phyloP scores from a whole-genome alignment of 345 rosid genomes.

The Camelina laxa region DNA sequence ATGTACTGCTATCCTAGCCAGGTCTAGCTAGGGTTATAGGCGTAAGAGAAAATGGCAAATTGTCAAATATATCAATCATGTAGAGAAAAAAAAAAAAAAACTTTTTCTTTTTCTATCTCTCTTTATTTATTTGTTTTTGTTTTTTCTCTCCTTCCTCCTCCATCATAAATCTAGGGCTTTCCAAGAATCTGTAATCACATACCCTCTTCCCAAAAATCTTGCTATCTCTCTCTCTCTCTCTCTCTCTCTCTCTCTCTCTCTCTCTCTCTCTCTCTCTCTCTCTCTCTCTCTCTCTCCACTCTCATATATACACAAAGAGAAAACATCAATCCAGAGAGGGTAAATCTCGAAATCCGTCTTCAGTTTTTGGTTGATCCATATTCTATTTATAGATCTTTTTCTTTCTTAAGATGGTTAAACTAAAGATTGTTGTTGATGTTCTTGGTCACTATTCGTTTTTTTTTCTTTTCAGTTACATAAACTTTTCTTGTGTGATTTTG shows the following conservation, averaged over 20 bases:
- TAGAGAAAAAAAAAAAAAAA: background rate
- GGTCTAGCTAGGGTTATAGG: slow-evolving; percentile 48
- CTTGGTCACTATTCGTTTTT: background rate
- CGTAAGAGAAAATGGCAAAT: slow-evolving; percentile 24
- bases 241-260: slow-evolving; percentile 5
- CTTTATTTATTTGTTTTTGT: background rate
- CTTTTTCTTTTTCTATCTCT: background rate
- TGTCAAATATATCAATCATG: background rate
- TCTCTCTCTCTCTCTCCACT: background rate
- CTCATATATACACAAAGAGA: slow-evolving; percentile 8
- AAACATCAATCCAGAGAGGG: slow-evolving; percentile 28
- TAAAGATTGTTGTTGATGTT: slow-evolving; percentile 17
- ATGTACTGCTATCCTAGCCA: background rate
- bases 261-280: background rate
- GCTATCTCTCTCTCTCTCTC: background rate
- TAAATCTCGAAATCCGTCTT: slow-evolving; percentile 40
- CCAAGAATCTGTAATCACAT: slow-evolving; percentile 24
- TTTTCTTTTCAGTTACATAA: background rate
- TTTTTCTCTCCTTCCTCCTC: background rate
- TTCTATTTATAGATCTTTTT: slow-evolving; percentile 43
- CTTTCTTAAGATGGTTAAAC: background rate
- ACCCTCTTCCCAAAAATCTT: slow-evolving; percentile 19
- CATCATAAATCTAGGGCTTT: slow-evolving; percentile 58
- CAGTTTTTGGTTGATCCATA: slow-evolving; percentile 20
- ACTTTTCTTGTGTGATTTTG: background rate